A percentile compares a stretch with the other conserved stretches of the same genome.
These are phyloP conservation scores for Chalciporus piperatus DNA, from an alignment of 768 basidiomycete genomes.

Conservation along the genomic window DNA sequence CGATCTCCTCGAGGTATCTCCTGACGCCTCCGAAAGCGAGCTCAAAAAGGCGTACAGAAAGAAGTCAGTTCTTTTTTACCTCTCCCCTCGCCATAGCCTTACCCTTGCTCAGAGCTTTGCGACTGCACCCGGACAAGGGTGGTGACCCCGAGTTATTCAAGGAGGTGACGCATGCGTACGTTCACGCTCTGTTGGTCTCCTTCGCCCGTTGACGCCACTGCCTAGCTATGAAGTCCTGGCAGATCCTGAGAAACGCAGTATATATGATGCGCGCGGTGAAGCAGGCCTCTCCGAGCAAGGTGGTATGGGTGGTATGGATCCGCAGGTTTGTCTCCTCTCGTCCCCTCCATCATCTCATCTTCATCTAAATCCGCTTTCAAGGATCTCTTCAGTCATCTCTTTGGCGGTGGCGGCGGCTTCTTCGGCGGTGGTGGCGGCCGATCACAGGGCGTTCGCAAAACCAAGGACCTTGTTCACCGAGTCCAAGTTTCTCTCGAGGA, in stretches of 20 bases:
- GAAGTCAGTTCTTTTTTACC: constrained; percentile 50
- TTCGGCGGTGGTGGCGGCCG: constrained; percentile 67
- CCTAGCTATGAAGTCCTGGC: constrained; percentile 89
- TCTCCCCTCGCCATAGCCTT: constrained; percentile 2
- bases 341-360: background rate
- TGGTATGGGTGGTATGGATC: constrained; percentile 95
- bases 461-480: constrained; percentile 97
- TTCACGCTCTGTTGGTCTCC: constrained; percentile 14
- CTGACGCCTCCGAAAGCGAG: constrained; percentile 76
- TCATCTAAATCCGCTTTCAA: constrained; percentile 25
- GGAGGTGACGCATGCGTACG: constrained; percentile 93
- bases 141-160: constrained; percentile 98
- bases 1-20: constrained; percentile 84
- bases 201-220: background rate
- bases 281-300: constrained; percentile 85
- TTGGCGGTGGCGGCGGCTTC: constrained; percentile 74
- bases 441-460: constrained; percentile 79
- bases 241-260: constrained; percentile 73
- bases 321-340: constrained; percentile 58
- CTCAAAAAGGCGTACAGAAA: constrained; percentile 96
- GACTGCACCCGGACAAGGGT: constrained; percentile 90
- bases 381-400: constrained; percentile 97
- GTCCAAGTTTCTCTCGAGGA: constrained; percentile 97
- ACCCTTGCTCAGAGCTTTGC: constrained; percentile 58
- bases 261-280: constrained; percentile 92